These are phyloP conservation scores for Penicillium capsulatum DNA, from an alignment of 2,329 filamentous ascomycete genomes.

Conservation along the genomic window DNA sequence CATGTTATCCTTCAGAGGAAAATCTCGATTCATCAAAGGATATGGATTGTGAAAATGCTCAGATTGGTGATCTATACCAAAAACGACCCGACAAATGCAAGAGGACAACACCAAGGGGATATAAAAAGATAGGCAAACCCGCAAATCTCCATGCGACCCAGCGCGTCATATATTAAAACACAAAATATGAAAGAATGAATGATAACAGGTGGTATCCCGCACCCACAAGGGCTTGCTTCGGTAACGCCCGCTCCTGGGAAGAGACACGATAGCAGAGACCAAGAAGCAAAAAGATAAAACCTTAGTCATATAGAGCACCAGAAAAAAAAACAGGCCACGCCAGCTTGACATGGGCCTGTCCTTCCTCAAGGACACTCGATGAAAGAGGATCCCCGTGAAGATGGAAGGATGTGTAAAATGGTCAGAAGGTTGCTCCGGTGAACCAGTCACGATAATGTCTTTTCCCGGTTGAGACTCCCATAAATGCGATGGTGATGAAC, in stretches of 20 bases:
- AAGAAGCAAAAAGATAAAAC: background rate
- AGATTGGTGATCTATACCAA: background rate
- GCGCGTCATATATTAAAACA: conserved; percentile 19
- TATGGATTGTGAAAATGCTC: background rate
- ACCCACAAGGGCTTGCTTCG: conserved; percentile 1
- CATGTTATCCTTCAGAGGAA: too few species aligned
- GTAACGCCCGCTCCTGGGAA: background rate
- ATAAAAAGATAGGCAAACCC: background rate
- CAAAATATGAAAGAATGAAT: conserved; percentile 8
- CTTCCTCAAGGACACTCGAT: too few species aligned
- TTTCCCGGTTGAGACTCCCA: conserved; percentile 21
- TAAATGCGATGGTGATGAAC: conserved; percentile 20
- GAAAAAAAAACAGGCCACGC: too few species aligned
- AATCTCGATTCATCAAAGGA: too few species aligned
- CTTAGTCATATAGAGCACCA: too few species aligned
- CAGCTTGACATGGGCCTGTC: too few species aligned
- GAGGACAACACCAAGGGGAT: conserved; percentile 3
- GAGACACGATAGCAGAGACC: background rate
- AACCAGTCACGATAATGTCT: conserved; percentile 20
- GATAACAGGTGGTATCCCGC: conserved; percentile 5
- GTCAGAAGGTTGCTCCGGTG: conserved; percentile 13
- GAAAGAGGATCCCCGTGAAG: too few species aligned
- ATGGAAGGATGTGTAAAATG: conserved; percentile 5
- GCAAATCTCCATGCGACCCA: conserved; percentile 12
- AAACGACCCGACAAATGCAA: background rate